phyloP scores from a whole-genome alignment of 2,329 filamentous ascomycete genomes.

The Aureobasidium sp. region DNA sequence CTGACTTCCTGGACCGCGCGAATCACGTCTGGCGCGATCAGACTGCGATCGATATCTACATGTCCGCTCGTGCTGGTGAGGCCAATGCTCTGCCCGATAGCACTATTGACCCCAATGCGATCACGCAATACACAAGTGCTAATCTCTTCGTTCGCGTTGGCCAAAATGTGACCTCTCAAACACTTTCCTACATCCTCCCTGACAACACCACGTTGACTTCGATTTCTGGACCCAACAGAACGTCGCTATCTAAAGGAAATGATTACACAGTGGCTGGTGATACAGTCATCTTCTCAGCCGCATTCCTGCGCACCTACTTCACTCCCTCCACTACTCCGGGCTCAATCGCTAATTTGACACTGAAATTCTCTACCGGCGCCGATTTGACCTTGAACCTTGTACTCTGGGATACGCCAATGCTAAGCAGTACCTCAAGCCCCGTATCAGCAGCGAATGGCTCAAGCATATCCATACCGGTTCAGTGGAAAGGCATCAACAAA shows the following conservation, averaged over 20 bases:
- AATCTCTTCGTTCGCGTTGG: conserved; percentile 50
- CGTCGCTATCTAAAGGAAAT: conserved; percentile 38
- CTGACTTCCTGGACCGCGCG: conserved; percentile 48
- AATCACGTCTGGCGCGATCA: conserved; percentile 46
- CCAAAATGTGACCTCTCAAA: conserved; percentile 36
- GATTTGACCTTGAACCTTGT: conserved; percentile 43
- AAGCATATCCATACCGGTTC: conserved; percentile 45
- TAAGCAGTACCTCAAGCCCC: conserved; percentile 27
- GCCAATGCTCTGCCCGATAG: conserved; percentile 47
- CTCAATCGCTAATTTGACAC: conserved; percentile 44
- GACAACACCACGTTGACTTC: background rate
- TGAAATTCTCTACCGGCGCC: conserved; percentile 48
- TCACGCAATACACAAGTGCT: conserved; percentile 45
- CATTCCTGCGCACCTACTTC: conserved; percentile 43
- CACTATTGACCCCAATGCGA: conserved; percentile 42
- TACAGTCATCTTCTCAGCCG: conserved; percentile 41
- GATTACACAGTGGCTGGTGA: conserved; percentile 45
- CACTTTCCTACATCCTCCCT: conserved; percentile 42
- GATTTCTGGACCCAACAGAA: conserved; percentile 38
- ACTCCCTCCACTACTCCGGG: conserved; percentile 38
- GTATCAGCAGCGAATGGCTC: conserved; percentile 31
- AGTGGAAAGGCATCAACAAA: conserved; percentile 45
- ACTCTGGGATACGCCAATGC: conserved; percentile 45
- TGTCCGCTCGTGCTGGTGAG: conserved; percentile 38
- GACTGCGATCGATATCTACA: conserved; percentile 42